Evolutionary conservation across 2,329 filamentous ascomycete species (phyloP), one percentile per base, ranked within the genome.

Genomic region (Arthrobotrys megalospora): DNA sequence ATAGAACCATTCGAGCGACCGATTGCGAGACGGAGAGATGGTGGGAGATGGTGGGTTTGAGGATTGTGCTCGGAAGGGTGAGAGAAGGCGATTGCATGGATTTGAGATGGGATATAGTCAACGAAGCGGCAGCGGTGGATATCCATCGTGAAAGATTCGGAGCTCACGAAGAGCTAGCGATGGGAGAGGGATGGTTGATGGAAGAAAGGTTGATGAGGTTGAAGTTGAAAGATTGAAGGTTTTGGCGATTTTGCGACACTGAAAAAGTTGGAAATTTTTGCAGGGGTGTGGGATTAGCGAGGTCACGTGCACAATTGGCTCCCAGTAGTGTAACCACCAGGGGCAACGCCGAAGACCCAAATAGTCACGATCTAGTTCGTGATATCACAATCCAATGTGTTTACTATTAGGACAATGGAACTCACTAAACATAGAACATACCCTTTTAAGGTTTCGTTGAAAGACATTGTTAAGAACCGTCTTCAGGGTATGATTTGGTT

Each of bases 71-170:
- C 86, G 21, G 84, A 87, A 19, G 92, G 87, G 84, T 97, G 93
- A 5, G 96, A 97, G 85, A 99, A 98, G 81, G 95, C 93, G 83
- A 98, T 89, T 80, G 93, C 91, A 85, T 97, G 98, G 85, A 99
- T 97, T 73, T 94, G 91, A 77, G 93, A 93, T 6, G 93, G 92
- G 80, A 94, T 93, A 85, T 93, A 98, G 47, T 93, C 92, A 81
- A 99, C 92, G 86, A 99, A 99, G 83, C 96, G 93, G 83, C 94
- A 97, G 82, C 96, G 93, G 87, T 99, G 96, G 84, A 99, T 91
- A 86, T 98, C 95, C 95, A 98, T 97, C 62, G 43, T n/a, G 45
- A 41, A 14, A 21, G 45, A 16, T 24, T 28, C 14, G 19, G 34
- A 72, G 75, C 67, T 72, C 75, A 58, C 62, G 67, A 63, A 48